Base-by-base conservation (phyloP, 164 flowering plant species). In the Tetracentron sinense region DNA sequence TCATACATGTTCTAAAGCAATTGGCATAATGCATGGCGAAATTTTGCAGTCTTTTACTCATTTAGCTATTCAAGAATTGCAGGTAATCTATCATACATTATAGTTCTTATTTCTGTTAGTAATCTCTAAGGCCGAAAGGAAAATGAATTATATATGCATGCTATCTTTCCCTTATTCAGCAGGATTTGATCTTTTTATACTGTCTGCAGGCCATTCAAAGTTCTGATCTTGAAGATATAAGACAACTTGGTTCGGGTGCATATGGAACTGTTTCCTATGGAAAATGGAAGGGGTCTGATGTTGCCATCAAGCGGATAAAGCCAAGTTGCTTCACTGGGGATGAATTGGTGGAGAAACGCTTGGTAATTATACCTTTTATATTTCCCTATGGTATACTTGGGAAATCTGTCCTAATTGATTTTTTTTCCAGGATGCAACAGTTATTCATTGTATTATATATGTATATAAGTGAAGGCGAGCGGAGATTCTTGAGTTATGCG, bases 241-340 rank as follows among this genome's bases (percentile, higher is more conserved):
- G 66, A 42, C 72, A 74, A 56, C 68, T 79, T 22, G 83, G 80
- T 19, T 61, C 75, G 0, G 83, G 83, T 8, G 67, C 78, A 3
- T 79, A 64, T 70, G 83, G 83, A 47, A 70, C 75, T 59, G 83
- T 79, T 26, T 77, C 8, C 57, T 42, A 79, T 67, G 83, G 83
- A 58, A 77, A 79, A 70, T 79, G 83, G 83, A 77, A 42, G n/a
- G n/a, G n/a, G n/a, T n/a, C 73, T 56, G 82, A 73, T 73, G 82
- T 79, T 35, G 82, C 82, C 42, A 76, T 79, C 58, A 75, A 77
- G 63, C 64, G 64, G 60, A 51, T 80, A 35, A 80, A 80, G 35
- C 66, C 70, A 28, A 68, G 76, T 50, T 74, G 78, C 74, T 75
- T 75, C 48, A 22, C 60, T 61, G 75, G 64, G 11, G 66, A 51